A percentile compares a stretch with the other conserved stretches of the same genome.
These are phyloP conservation scores for Leccinellum luteum DNA, from an alignment of 768 basidiomycete genomes.

Conservation along the genomic window DNA sequence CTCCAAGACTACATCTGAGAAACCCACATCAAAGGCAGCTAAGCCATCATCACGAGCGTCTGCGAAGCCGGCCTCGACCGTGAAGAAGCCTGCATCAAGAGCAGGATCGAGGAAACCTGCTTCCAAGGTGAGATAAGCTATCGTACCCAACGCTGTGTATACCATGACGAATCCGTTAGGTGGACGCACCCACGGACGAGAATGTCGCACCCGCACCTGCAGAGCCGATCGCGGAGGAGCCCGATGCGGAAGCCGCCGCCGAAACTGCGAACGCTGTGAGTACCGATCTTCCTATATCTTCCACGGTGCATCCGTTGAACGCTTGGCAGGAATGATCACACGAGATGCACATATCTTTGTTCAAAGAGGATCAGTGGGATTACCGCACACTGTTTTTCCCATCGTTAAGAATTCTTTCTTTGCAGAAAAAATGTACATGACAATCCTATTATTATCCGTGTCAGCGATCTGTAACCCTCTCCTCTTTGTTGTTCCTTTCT, in stretches of 20 bases:
- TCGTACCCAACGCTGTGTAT: background rate
- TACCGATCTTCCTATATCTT: constrained; percentile 2
- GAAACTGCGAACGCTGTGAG: constrained; percentile 35
- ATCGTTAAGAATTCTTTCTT: constrained; percentile 11
- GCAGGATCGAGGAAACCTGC: constrained; percentile 61
- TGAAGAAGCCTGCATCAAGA: constrained; percentile 54
- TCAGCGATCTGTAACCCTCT: constrained; percentile 27
- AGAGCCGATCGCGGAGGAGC: constrained; percentile 56
- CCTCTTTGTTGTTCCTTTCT: constrained; percentile 1
- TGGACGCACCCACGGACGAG: constrained; percentile 36
- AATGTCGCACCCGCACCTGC: constrained; percentile 39
- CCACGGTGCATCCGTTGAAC: background rate
- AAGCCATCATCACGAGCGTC: constrained; percentile 41
- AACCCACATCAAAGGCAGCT: constrained; percentile 41
- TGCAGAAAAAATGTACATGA: constrained; percentile 34
- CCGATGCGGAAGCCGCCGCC: constrained; percentile 42
- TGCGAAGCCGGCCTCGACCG: constrained; percentile 44
- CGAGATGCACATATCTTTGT: constrained; percentile 10
- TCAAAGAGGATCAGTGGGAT: constrained; percentile 13
- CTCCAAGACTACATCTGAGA: constrained; percentile 33
- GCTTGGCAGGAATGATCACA: constrained; percentile 19
- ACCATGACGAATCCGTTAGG: constrained; percentile 18
- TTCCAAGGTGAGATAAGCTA: constrained; percentile 47
- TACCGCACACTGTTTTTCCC: constrained; percentile 11
- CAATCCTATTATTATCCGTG: constrained; percentile 32